Evolutionary conservation across 257 asterid genomes (phyloP), one percentile per base, ranked within the genome.

Genomic region (Ilex asprella): DNA sequence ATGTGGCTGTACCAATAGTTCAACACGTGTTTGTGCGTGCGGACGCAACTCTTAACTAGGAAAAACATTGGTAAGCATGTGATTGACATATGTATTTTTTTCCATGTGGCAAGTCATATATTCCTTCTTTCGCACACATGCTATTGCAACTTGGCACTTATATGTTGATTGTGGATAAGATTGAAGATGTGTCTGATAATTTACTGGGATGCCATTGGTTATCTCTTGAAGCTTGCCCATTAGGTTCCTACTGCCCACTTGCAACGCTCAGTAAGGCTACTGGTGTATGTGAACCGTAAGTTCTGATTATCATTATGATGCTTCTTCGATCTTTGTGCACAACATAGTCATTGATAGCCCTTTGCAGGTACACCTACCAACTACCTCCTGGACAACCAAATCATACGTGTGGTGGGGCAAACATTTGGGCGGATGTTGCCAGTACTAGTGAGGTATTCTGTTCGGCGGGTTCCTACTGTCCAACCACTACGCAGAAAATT

Each of bases 361-460:
- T 56, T 63, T 59, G 62, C 87, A 90, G 97, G 81, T 90, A 90
- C 53, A 52, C 68, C 63, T 90, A 90, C 80, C 94, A 84, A 61
- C 73, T 85, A 57, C 95, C 95, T 14, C 68, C 83, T 9, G 79
- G 82, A 55, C 67, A 64, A 58, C 70, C 67, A 2, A 66, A 78
- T 79, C 96, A 90, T 71, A 83, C 91, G 39, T 90, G 97, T 71
- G 97, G 97, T 55, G 97, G 97, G 67, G 97, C 97, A 57, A 79
- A 87, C 75, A 66, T 77, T 27, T 90, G 96, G 97, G 74, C 95
- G 39, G 96, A 87, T 73, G 85, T 86, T 55, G 63, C 66, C 29
- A 61, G 83, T 16, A 84, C 82, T 70, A 69, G 67, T 21, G 84
- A 83, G 61, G 60, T 90, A 63, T 87, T 90, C 70, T 90, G 97